phyloP scores from a whole-genome alignment of 805 yeast genomes.

The Pichia manshurica region DNA sequence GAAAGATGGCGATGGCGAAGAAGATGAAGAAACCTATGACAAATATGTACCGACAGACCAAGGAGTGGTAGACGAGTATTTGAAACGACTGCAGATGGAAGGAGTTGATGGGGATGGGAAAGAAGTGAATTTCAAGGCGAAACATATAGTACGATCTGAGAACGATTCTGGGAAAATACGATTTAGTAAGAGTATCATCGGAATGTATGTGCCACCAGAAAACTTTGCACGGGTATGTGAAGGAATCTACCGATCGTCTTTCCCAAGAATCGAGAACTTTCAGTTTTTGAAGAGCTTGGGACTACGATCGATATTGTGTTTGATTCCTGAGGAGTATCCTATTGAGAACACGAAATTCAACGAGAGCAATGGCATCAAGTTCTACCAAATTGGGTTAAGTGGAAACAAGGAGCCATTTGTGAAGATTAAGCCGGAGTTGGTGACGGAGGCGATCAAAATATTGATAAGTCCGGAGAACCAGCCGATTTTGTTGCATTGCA shows the following conservation, averaged over 20 bases:
- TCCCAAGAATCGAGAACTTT: conserved; percentile 84
- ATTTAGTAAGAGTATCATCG: conserved; percentile 8
- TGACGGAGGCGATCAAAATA: conserved; percentile 75
- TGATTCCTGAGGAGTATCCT: conserved; percentile 92
- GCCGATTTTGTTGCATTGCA: conserved; percentile 90
- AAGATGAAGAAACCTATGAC: conserved; percentile 29
- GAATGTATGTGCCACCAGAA: conserved; percentile 64
- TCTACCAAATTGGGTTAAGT: conserved; percentile 86
- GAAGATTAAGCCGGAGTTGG: conserved; percentile 55
- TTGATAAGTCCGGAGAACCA: conserved; percentile 82
- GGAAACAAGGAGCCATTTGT: conserved; percentile 96
- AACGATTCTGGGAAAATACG: conserved; percentile 11
- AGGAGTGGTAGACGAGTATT: conserved; percentile 18
- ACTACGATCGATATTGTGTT: conserved; percentile 70
- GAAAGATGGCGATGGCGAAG: conserved; percentile 1
- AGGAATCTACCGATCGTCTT: conserved; percentile 77
- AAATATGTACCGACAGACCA: conserved; percentile 27
- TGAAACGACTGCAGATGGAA: conserved; percentile 3
- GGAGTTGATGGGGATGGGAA: conserved; percentile 3
- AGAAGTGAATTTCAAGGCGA: conserved; percentile 1
- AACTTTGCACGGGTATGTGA: conserved; percentile 83
- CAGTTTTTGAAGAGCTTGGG: conserved; percentile 54
- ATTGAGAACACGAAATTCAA: conserved; percentile 64
- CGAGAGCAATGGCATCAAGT: conserved; percentile 50
- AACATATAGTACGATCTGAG: conserved; percentile 3